Base-by-base conservation (phyloP, 1,139 yeast species). In the Geotrichum australiense region DNA sequence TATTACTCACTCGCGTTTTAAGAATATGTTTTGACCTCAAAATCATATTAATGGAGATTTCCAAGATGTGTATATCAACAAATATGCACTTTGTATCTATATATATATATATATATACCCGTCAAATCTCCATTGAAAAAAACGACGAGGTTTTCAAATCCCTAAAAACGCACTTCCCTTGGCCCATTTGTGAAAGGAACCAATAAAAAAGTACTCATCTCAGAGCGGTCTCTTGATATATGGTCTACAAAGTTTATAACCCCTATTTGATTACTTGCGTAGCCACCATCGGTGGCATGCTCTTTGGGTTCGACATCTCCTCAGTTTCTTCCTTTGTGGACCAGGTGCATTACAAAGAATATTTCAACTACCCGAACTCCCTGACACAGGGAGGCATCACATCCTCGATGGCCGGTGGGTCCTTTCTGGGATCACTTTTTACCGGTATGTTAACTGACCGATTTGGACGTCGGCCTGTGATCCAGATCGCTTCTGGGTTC, bases 251-350 rank as follows among this genome's bases (percentile, higher is more conserved):
- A 41, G 42, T 59, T 30, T 58, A 61, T 49, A 65, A 65, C 47
- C 66, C 68, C 10, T 65, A 63, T 47, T 48, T 64, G 15, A 53
- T 56, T 29, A 66, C 69, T 3, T 41, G 49, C 16, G 52, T 84
- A 12, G 80, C 96, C 3, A 86, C 96, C 21, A 78, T 87, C 43
- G 89, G 96, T 3, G 96, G 96, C n/a, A 81, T 86, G 68, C 78
- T 87, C 78, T 89, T 89, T 62, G 97, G 97, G 53, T 89, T 87
- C 59, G 97, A 89, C 61, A 86, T 89, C 38, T 86, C 96, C 4
- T 80, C 94, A 4, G 96, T 96, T 2, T 71, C 91, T 50, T 93
- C 89, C 23, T 76, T 91, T 41, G 75, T 89, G 37, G 82, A 85
- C n/a, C 75, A 79, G 7, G 85, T 79, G 51, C 69, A 81, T 20